Evolutionary conservation across 169 alveolate species (phyloP).

Genomic region (Plasmodium coatneyi): DNA sequence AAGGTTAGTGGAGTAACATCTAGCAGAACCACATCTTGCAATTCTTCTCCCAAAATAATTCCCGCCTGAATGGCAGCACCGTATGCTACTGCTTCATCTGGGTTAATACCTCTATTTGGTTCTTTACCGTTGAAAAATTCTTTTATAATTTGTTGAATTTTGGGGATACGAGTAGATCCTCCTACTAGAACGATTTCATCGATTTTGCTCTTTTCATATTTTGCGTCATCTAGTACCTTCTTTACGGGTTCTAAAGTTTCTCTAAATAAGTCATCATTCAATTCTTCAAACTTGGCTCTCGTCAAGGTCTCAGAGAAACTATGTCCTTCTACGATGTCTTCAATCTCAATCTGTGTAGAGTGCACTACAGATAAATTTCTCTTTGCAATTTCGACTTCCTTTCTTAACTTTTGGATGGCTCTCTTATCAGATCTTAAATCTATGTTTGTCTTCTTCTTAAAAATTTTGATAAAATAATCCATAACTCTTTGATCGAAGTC

Average conservation of each 20-base stretch:
- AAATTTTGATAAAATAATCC: conserved; percentile 95
- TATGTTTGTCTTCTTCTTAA: conserved; percentile 92
- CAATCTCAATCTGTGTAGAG: conserved; percentile 91
- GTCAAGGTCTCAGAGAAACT: conserved; percentile 94
- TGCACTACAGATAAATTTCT: conserved; percentile 95
- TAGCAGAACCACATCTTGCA: conserved; percentile 93
- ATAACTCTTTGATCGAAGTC: conserved; percentile 94
- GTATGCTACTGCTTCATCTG: conserved; percentile 97
- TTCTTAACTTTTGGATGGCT: conserved; percentile 97
- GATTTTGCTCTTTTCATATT: conserved; percentile 91
- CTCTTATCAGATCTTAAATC: conserved; percentile 94
- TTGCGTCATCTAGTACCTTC: conserved; percentile 93
- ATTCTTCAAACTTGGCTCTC: conserved; percentile 96
- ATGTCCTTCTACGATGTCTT: conserved; percentile 92
- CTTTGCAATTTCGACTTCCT: conserved; percentile 98
- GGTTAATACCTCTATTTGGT: conserved; percentile 94
- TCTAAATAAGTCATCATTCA: conserved; percentile 92
- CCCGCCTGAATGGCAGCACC: conserved; percentile 98
- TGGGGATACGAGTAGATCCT: conserved; percentile 97
- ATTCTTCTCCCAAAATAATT: conserved; percentile 94
- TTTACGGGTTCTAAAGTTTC: conserved; percentile 94
- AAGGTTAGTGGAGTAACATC: conserved; percentile 97
- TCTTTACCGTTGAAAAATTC: conserved; percentile 95
- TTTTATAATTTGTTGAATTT: conserved; percentile 92
- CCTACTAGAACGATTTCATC: conserved; percentile 98